A percentile compares a stretch with the other conserved stretches of the same genome.
phyloP scores from a whole-genome alignment of 2,329 filamentous ascomycete species.

The Aureobasidium vineae region DNA sequence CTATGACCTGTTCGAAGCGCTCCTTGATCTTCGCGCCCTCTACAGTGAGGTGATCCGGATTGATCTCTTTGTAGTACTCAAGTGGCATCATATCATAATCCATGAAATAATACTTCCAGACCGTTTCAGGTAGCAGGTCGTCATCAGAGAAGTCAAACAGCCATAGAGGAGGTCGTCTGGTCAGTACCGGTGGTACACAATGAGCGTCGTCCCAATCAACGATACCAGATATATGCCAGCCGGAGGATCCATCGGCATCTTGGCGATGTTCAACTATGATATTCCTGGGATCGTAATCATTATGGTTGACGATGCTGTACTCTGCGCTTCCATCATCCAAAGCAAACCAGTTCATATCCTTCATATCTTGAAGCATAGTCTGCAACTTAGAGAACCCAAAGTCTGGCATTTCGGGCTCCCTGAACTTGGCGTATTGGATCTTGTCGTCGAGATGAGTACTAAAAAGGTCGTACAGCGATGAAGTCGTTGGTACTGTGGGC shows the following conservation, averaged over 20 bases:
- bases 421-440: neutral
- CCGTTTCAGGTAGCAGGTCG: neutral
- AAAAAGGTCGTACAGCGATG: neutral
- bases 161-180: neutral
- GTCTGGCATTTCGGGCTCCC: neutral
- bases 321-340: neutral
- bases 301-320: neutral
- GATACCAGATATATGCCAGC: neutral
- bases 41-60: neutral
- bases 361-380: neutral
- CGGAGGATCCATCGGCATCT: neutral
- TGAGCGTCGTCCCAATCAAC: neutral
- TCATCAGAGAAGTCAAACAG: neutral
- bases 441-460: neutral
- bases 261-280: neutral
- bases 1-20: neutral
- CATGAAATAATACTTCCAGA: neutral
- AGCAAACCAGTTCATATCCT: neutral
- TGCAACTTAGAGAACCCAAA: neutral
- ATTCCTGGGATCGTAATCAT: neutral
- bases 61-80: neutral
- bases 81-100: constrained; percentile 4
- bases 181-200: neutral
- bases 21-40: neutral
- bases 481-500: neutral